These are phyloP conservation scores for Chaetomidium leptoderma DNA, from an alignment of 495 filamentous ascomycete genomes.

Conservation along the genomic window DNA sequence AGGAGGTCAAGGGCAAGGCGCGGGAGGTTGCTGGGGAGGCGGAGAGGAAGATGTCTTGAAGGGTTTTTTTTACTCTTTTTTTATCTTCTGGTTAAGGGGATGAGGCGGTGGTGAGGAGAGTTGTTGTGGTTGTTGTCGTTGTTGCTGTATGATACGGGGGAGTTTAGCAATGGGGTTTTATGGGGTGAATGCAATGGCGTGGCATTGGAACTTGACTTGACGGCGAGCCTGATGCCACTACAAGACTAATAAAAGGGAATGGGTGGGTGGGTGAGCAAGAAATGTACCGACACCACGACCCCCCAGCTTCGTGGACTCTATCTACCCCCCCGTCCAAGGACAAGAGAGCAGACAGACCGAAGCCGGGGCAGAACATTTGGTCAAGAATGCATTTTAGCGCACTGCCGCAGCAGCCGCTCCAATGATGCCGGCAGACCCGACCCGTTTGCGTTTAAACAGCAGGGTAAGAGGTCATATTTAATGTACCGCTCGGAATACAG, in stretches of 20 bases:
- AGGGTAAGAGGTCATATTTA: constrained; percentile 19
- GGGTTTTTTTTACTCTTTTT: background rate
- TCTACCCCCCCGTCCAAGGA: constrained; percentile 12
- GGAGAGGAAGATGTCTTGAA: constrained; percentile 18
- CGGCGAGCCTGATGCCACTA: too few relatives aligned
- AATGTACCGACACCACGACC: constrained; percentile 31
- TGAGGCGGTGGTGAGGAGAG: background rate
- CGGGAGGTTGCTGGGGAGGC: constrained; percentile 7
- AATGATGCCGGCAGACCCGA: constrained; percentile 11
- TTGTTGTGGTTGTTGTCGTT: too few relatives aligned
- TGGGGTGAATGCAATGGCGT: too few relatives aligned
- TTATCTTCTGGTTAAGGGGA: background rate
- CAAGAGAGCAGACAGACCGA: constrained; percentile 1
- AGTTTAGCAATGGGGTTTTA: too few relatives aligned
- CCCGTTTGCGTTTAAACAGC: constrained; percentile 6
- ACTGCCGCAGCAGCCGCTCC: constrained; percentile 10
- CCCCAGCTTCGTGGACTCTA: constrained; percentile 11
- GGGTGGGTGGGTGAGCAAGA: background rate
- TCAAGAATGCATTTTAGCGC: constrained; percentile 14
- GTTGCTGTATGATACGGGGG: background rate
- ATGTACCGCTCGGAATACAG: constrained; percentile 63
- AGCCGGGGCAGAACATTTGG: constrained; percentile 22
- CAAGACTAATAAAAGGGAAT: background rate
- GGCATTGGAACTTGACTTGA: too few relatives aligned
- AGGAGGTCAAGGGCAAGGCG: constrained; percentile 16